Evolutionary conservation across 805 yeast species (phyloP).

Genomic region (Scheffersomyces lignosus): DNA sequence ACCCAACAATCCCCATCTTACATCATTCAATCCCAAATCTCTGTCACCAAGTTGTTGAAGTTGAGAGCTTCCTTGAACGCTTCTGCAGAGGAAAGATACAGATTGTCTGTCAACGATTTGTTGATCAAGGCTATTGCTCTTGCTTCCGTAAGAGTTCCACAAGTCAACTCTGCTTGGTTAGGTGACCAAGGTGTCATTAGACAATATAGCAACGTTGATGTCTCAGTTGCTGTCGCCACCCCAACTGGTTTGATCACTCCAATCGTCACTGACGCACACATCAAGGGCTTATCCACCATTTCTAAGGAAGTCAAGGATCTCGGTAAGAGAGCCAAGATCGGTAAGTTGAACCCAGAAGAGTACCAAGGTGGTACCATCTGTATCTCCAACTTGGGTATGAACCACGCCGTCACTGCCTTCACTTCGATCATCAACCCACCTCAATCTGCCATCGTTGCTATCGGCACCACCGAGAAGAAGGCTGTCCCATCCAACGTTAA

Average conservation of each 20-base stretch:
- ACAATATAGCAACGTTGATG: conserved; percentile 88
- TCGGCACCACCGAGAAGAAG: conserved; percentile 88
- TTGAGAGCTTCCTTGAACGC: conserved; percentile 88
- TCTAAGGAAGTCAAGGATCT: conserved; percentile 85
- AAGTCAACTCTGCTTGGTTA: conserved; percentile 91
- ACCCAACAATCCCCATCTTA: conserved; percentile 88
- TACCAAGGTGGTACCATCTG: conserved; percentile 99
- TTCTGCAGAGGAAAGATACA: conserved; percentile 81
- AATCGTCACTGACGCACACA: conserved; percentile 83
- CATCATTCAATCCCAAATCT: conserved; percentile 82
- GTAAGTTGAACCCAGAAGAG: conserved; percentile 92
- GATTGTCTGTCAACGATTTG: conserved; percentile 90
- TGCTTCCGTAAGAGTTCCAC: conserved; percentile 89
- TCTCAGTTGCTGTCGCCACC: conserved; percentile 97
- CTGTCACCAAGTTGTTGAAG: conserved; percentile 88
- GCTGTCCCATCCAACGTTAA: conserved; percentile 91
- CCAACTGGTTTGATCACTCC: conserved; percentile 98
- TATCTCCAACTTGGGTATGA: conserved; percentile 98
- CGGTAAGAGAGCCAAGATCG: conserved; percentile 94
- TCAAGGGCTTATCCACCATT: conserved; percentile 81
- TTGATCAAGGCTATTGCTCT: conserved; percentile 91
- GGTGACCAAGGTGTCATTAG: conserved; percentile 87
- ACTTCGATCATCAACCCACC: conserved; percentile 99
- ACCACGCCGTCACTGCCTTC: conserved; percentile 86
- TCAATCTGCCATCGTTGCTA: conserved; percentile 89